Base-by-base conservation (phyloP, 108 stramenopile species). In the Stephanodiscus minutulus region DNA sequence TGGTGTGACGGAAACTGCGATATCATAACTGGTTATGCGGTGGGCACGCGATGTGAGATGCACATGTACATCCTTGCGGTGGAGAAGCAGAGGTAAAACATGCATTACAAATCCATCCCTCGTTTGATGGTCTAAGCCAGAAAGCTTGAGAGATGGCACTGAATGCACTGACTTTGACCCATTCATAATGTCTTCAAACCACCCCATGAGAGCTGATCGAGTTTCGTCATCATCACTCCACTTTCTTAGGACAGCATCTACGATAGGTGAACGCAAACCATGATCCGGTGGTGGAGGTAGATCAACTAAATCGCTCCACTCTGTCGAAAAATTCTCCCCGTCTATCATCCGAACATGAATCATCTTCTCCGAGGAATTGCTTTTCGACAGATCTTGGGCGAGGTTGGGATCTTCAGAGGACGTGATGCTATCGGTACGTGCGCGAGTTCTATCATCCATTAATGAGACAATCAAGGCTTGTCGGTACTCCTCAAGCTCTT, bases 201-300 rank as follows among this genome's bases (percentile, higher is more conserved):
- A 94, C 11, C 50, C 44, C 29, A 91, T 48, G 11, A 94, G 68
- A 7, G 90, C 82, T 12, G 85, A 73, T 64, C 86, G 89, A 29
- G 88, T 84, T 12, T 66, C 72, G 27, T 36, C 43, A 52, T 94
- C 91, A 17, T 64, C 52, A 5, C 89, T 89, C 93, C 93, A 94
- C 39, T 84, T 76, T 29, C 78, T 59, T 46, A 94, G 73, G 18
- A 94, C 82, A 33, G 86, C 73, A 11, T 79, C 37, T 7, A 94
- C 89, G 27, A 94, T 94, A 46, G 93, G 93, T 31, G 89, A 86
- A 41, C 77, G 85, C 28, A 94, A 74, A 25, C 66, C 87, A 73
- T 94, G 93, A 57, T 91, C 93, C 9, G 93, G 92, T 57, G 91
- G 93, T 15, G 90, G 93, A n/a, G 93, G 93, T 25, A 90, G 70